Conservation (phyloP, 2,329 filamentous ascomycete species). For the Colletotrichum agaves region DNA sequence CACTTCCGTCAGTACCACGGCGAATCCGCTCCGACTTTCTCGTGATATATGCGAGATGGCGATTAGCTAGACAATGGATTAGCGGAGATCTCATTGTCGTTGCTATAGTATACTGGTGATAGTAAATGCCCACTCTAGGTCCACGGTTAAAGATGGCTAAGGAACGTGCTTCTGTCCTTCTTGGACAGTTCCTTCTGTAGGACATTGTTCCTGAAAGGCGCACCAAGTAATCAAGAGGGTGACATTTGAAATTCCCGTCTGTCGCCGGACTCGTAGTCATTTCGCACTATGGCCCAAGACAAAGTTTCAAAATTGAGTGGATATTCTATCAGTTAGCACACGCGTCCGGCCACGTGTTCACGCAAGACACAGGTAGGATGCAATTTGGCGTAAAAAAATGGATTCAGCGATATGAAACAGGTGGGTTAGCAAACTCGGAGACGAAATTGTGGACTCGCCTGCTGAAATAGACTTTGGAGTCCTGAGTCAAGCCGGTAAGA, state of each 20-base stretch:
- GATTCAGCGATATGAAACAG: slow-evolving; percentile 26
- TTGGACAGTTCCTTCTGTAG: too few species aligned
- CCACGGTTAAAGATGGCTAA: too few species aligned
- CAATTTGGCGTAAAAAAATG: slow-evolving; percentile 19
- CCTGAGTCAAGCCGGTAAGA: slow-evolving; percentile 24
- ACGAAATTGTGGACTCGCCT: slow-evolving; percentile 21
- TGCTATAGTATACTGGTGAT: too few species aligned
- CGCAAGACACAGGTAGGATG: background rate
- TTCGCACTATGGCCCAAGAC: slow-evolving; percentile 1
- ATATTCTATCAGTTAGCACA: slow-evolving; percentile 20
- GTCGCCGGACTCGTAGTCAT: background rate
- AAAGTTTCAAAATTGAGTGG: background rate
- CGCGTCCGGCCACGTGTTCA: slow-evolving; percentile 34
- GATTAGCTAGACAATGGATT: too few species aligned
- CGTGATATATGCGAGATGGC: background rate
- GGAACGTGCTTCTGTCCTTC: too few species aligned
- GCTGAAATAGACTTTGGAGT: slow-evolving; percentile 28
- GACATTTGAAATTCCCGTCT: too few species aligned
- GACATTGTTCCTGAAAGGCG: too few species aligned
- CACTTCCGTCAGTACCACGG: too few species aligned
- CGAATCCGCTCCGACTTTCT: background rate
- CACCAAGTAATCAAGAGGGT: too few species aligned
- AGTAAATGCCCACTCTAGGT: too few species aligned
- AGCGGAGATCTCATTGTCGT: too few species aligned
- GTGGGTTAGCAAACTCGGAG: background rate